A percentile compares a stretch with the other conserved stretches of the same genome.
These are phyloP conservation scores for Thelonectria olida DNA, from an alignment of 2,329 filamentous ascomycete genomes.

Conservation along the genomic window DNA sequence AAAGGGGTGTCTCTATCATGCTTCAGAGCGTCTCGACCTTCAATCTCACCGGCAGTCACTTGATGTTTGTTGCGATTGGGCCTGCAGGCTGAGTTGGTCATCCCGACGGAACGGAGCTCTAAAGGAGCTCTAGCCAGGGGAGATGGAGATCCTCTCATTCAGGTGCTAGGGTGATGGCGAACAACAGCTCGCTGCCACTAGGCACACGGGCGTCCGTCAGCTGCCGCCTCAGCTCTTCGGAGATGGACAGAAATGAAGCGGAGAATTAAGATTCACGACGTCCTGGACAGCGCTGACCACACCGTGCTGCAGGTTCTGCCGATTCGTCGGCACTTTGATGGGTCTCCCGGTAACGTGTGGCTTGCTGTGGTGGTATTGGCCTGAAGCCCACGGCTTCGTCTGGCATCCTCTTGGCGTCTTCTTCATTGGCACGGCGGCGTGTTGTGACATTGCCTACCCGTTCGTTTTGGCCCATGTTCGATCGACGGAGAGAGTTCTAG, in stretches of 20 bases:
- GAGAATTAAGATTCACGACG: neutral
- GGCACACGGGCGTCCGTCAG: neutral
- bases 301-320: constrained; percentile 49
- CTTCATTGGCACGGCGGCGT: constrained; percentile 49
- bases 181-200: neutral
- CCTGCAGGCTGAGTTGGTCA: constrained; percentile 3
- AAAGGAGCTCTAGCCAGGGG: constrained; percentile 24
- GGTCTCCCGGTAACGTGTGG: constrained; percentile 51
- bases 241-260: no score
- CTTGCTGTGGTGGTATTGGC: constrained; percentile 61
- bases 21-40: neutral
- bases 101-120: constrained; percentile 7
- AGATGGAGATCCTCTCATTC: neutral
- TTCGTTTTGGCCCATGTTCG: constrained; percentile 52
- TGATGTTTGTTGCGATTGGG: constrained; percentile 10
- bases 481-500: constrained; percentile 48
- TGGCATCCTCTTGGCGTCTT: constrained; percentile 53
- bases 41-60: neutral
- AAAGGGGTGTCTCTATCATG: neutral
- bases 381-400: constrained; percentile 59
- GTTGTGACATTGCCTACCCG: constrained; percentile 56
- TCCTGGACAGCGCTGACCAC: constrained; percentile 24
- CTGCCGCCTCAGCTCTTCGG: neutral
- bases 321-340: constrained; percentile 53
- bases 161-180: constrained; percentile 3